Percentiles rank a stretch among this genome's conserved stretches.
Conservation (phyloP, 345 rosid genomes). For the Eucalyptus caleyi region DNA sequence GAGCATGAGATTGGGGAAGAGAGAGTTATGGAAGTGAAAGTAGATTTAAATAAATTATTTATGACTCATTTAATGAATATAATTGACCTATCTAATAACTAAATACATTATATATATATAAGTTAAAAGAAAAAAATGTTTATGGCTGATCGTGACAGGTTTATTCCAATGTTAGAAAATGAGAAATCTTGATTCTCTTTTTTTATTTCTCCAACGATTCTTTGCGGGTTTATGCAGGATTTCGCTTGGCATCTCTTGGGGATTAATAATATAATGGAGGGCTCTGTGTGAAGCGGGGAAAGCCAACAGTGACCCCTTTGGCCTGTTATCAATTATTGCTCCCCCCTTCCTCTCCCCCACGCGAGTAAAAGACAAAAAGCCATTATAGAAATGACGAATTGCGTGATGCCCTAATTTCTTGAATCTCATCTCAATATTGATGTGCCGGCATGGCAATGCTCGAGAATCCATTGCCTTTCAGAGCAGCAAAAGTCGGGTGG, state of each 20-base stretch:
- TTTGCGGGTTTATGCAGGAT: not conserved
- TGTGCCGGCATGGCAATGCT: not conserved
- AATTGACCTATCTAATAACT: no score
- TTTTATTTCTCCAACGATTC: not conserved
- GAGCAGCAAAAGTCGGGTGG: not conserved
- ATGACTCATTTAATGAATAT: no score
- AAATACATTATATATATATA: no score
- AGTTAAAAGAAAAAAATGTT: no score
- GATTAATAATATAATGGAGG: not conserved
- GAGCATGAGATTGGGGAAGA: accelerated
- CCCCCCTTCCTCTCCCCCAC: not conserved
- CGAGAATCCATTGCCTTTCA: not conserved
- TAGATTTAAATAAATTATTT: no score
- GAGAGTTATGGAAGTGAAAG: no score
- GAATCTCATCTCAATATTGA: not conserved
- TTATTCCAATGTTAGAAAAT: no score
- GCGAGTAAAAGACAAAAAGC: not conserved
- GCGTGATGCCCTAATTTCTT: not conserved
- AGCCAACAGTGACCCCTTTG: not conserved
- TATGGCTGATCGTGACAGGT: accelerated
- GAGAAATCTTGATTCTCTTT: not conserved
- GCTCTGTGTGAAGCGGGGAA: not conserved
- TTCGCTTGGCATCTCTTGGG: not conserved
- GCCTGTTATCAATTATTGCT: not conserved
- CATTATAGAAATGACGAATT: not conserved